phyloP scores from a whole-genome alignment of 768 basidiomycete species.

The Heimioporus sp. region DNA sequence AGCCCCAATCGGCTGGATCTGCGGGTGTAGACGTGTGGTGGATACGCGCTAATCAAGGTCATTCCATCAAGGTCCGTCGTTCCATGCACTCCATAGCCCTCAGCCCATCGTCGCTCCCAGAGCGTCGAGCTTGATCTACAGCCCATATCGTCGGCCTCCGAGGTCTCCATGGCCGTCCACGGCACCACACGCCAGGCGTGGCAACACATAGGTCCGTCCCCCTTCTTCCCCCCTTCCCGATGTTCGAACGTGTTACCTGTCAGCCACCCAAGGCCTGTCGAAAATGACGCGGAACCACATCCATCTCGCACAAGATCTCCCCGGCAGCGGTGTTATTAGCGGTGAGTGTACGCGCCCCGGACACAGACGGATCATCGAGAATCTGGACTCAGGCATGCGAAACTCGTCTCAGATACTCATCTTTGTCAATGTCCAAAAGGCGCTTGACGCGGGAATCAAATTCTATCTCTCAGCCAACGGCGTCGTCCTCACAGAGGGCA shows the following conservation, averaged over 20 bases:
- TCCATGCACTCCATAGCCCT: not conserved
- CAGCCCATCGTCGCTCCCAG: conserved; percentile 34
- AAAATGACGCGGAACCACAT: conserved; percentile 90
- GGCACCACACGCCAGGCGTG: conserved; percentile 73
- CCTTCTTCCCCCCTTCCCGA: not conserved
- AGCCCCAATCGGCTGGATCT: conserved; percentile 38
- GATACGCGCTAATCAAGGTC: conserved; percentile 91
- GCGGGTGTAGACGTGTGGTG: conserved; percentile 56
- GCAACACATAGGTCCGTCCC: conserved; percentile 59
- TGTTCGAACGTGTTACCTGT: not conserved
- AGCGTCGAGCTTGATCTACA: conserved; percentile 65
- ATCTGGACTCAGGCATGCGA: conserved; percentile 66
- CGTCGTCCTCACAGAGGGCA: conserved; percentile 83
- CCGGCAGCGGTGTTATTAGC: conserved; percentile 66
- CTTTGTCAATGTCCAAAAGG: conserved; percentile 73
- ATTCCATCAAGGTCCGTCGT: conserved; percentile 67
- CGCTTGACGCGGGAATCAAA: conserved; percentile 62
- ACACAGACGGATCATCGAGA: not conserved
- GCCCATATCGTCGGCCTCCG: conserved; percentile 51
- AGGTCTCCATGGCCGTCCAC: conserved; percentile 82
- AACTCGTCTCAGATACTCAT: conserved; percentile 74
- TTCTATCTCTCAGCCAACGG: conserved; percentile 86
- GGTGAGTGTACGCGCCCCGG: conserved; percentile 46
- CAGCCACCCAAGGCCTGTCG: conserved; percentile 71
- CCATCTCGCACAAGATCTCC: conserved; percentile 82